Evolutionary conservation across 2,329 filamentous ascomycete species (phyloP).

Genomic region (Aspergillus costaricaensis): DNA sequence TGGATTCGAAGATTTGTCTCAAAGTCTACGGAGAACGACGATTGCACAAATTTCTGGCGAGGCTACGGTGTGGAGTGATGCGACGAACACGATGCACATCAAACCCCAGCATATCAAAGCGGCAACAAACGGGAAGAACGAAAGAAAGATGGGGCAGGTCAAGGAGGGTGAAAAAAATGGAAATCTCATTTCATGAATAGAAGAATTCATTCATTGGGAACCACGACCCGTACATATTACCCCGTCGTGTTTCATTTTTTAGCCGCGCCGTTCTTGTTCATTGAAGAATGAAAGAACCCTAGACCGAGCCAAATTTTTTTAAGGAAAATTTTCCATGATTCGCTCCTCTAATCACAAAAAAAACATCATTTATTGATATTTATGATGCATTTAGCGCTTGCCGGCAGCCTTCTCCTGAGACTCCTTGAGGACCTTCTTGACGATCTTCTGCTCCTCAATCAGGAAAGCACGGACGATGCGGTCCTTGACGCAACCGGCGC

Average conservation of each 20-base stretch:
- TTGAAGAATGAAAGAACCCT: constrained; percentile 33
- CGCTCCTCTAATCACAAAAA: constrained; percentile 39
- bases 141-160: too few species aligned
- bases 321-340: constrained; percentile 34
- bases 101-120: too few species aligned
- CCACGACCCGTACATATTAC: constrained; percentile 22
- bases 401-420: constrained; percentile 68
- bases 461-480: constrained; percentile 97
- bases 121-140: too few species aligned
- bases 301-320: constrained; percentile 32
- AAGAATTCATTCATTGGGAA: constrained; percentile 33
- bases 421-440: constrained; percentile 99
- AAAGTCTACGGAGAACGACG: too few species aligned
- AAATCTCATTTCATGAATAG: constrained; percentile 27
- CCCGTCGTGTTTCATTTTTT: constrained; percentile 21
- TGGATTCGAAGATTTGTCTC: too few species aligned
- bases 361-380: constrained; percentile 30
- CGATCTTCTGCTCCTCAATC: constrained; percentile 99
- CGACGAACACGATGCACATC: not conserved
- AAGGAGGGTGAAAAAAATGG: not conserved
- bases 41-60: too few species aligned
- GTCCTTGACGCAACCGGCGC: constrained; percentile 98
- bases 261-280: constrained; percentile 35
- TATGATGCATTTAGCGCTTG: constrained; percentile 47
- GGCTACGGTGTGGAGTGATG: not conserved